Percentiles rank a stretch among this genome's conserved stretches.
These are phyloP conservation scores for Cicer pinnatifidum DNA, from an alignment of 306 rosid species.

Conservation along the genomic window DNA sequence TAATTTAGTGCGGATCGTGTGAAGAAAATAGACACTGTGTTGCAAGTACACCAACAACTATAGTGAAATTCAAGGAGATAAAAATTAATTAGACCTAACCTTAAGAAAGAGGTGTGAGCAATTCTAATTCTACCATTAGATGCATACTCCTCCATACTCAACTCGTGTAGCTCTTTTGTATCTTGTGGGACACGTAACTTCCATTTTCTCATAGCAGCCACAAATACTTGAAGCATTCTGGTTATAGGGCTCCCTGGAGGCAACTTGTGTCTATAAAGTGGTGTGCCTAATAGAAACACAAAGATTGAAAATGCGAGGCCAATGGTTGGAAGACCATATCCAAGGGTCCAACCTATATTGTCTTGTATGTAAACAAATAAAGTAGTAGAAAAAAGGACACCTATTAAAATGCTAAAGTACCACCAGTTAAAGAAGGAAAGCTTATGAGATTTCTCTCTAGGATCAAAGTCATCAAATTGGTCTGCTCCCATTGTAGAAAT, in stretches of 20 bases:
- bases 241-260: constrained; percentile 78
- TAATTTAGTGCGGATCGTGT: too few species aligned
- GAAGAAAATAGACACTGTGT: not conserved
- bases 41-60: not conserved
- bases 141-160: constrained; percentile 55
- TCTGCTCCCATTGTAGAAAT: constrained; percentile 93
- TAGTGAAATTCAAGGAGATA: not conserved
- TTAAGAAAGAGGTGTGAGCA: constrained; percentile 55
- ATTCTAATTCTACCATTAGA: constrained; percentile 50
- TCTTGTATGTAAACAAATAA: constrained; percentile 79
- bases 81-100: constrained; percentile 48
- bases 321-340: constrained; percentile 81
- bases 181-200: constrained; percentile 56
- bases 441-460: constrained; percentile 62
- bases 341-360: constrained; percentile 69
- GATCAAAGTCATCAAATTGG: constrained; percentile 80
- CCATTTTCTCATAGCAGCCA: constrained; percentile 67
- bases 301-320: constrained; percentile 66
- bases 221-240: constrained; percentile 61
- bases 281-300: constrained; percentile 67
- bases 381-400: constrained; percentile 72
- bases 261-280: constrained; percentile 71
- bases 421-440: constrained; percentile 92
- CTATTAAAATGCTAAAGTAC: constrained; percentile 72
- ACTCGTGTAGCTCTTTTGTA: constrained; percentile 71